A percentile compares a stretch with the other conserved stretches of the same genome.
Evolutionary conservation across 2,329 filamentous ascomycete species (phyloP).

Genomic region (Seiridium cupressi): DNA sequence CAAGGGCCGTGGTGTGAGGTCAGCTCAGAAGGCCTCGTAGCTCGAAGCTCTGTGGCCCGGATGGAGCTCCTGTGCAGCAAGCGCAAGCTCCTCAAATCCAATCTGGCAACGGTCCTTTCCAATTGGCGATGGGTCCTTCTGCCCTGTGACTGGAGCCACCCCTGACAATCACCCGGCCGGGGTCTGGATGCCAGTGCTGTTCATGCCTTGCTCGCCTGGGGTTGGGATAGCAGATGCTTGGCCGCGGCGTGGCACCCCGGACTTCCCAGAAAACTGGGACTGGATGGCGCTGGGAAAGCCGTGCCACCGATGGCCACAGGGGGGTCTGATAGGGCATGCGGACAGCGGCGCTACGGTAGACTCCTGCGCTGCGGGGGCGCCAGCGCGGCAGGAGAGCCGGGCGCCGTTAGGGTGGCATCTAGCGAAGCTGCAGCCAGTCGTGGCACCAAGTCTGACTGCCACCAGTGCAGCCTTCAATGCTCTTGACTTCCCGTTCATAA

Average conservation of each 20-base stretch:
- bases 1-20: neutral
- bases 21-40: neutral
- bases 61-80: neutral
- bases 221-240: neutral
- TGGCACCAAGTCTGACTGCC: no score
- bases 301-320: neutral
- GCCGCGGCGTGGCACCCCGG: conserved; percentile 7
- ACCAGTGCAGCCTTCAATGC: no score
- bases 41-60: neutral
- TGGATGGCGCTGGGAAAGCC: neutral
- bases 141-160: conserved; percentile 1
- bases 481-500: no score
- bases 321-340: neutral
- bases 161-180: neutral
- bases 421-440: neutral
- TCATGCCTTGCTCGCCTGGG: no score
- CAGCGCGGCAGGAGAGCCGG: neutral
- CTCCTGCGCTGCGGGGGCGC: neutral
- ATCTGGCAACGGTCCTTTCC: neutral
- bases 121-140: neutral
- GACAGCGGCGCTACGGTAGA: neutral
- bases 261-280: conserved; percentile 9
- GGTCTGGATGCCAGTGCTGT: no score
- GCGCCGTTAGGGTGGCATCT: neutral
- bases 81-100: neutral